phyloP scores from a whole-genome alignment of 73 alveolate genomes.

The Paramecium pentaurelia region DNA sequence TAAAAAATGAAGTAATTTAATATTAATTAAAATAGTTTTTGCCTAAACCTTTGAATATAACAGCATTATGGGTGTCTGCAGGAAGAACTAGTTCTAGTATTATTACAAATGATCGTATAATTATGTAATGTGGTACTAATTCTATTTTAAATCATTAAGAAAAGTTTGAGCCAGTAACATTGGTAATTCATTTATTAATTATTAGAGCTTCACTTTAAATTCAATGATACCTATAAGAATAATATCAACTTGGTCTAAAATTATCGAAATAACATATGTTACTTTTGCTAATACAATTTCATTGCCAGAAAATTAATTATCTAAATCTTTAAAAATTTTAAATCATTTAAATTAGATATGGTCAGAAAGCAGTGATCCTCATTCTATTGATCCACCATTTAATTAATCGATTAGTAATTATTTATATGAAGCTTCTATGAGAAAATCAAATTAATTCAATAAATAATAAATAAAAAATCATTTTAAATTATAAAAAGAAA shows the following conservation, averaged over 20 bases:
- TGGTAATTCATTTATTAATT: constrained; percentile 63
- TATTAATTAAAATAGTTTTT: neutral
- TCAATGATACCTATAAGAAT: constrained; percentile 65
- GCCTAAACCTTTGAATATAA: constrained; percentile 77
- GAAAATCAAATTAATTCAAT: neutral
- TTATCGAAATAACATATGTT: constrained; percentile 76
- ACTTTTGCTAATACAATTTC: constrained; percentile 86
- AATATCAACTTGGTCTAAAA: constrained; percentile 82
- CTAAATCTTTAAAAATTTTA: neutral
- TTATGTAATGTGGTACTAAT: constrained; percentile 90
- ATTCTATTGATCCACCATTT: constrained; percentile 40
- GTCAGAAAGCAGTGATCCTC: constrained; percentile 30
- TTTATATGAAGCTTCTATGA: constrained; percentile 35
- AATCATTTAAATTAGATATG: neutral
- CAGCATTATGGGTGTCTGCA: constrained; percentile 79
- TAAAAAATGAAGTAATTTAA: constrained; percentile 67
- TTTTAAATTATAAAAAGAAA: neutral
- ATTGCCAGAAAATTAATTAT: constrained; percentile 39
- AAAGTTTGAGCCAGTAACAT: constrained; percentile 73
- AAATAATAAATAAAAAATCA: neutral
- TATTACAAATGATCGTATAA: constrained; percentile 73
- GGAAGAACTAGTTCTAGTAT: constrained; percentile 84
- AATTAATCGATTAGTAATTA: neutral
- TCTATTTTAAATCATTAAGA: constrained; percentile 69
- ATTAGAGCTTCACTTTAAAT: constrained; percentile 72